phyloP scores from a whole-genome alignment of 768 basidiomycete genomes.

The Polyporus arcularius region DNA sequence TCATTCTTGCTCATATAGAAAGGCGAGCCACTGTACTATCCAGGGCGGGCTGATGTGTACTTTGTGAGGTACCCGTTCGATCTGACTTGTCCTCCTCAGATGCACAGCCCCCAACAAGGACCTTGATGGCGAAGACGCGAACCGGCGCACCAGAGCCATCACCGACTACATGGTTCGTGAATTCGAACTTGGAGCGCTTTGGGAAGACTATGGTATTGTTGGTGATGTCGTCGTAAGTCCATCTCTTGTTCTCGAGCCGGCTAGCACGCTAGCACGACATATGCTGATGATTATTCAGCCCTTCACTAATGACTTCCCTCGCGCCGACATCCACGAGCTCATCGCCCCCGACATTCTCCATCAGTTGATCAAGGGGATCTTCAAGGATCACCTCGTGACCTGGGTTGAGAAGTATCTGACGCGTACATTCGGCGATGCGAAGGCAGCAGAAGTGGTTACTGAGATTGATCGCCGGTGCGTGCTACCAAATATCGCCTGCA shows the following conservation, averaged over 20 bases:
- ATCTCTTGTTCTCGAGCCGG: too few relatives aligned
- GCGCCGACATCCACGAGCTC: constrained; percentile 24
- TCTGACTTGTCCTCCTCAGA: too few relatives aligned
- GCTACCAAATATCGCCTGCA: neutral
- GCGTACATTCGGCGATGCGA: neutral
- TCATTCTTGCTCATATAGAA: too few relatives aligned
- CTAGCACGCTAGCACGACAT: too few relatives aligned
- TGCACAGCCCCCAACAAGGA: neutral
- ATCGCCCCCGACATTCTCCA: constrained; percentile 20
- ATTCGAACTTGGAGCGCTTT: constrained; percentile 15
- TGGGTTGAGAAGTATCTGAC: constrained; percentile 19
- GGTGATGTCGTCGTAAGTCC: constrained; percentile 24
- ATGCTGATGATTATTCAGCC: constrained; percentile 14
- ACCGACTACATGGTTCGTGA: neutral
- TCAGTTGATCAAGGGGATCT: constrained; percentile 25
- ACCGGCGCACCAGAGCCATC: neutral
- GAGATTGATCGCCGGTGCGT: constrained; percentile 20
- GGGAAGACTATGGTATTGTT: constrained; percentile 31
- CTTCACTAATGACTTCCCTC: constrained; percentile 22
- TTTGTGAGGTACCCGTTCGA: too few relatives aligned
- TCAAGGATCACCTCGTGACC: constrained; percentile 25
- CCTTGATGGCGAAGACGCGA: neutral
- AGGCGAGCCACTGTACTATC: too few relatives aligned
- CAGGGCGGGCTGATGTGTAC: too few relatives aligned
- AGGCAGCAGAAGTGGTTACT: neutral